These are phyloP conservation scores for Chaetomiaceae sp. DNA, from an alignment of 2,329 filamentous ascomycete genomes.

Conservation along the genomic window DNA sequence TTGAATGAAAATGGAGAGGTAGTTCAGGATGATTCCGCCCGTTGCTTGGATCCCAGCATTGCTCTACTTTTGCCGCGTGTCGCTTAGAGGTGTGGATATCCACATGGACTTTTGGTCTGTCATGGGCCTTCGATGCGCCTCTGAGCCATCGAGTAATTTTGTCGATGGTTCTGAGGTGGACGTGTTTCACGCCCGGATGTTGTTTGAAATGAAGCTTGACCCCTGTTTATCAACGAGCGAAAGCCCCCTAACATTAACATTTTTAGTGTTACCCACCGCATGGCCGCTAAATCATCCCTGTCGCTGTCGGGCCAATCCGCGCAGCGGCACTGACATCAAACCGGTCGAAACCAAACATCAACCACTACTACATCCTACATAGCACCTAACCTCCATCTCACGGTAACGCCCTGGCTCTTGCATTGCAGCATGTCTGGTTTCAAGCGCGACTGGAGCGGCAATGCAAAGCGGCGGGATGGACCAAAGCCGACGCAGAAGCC, in stretches of 20 bases:
- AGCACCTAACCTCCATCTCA: no score
- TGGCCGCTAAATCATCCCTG: background rate
- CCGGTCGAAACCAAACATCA: background rate
- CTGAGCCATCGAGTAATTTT: no score
- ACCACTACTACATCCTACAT: conserved; percentile 1
- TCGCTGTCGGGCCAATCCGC: conserved; percentile 3
- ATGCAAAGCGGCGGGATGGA: conserved; percentile 37
- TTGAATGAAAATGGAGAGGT: no score
- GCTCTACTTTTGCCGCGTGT: no score
- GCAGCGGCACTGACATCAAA: conserved; percentile 10
- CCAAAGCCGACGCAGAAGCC: conserved; percentile 28
- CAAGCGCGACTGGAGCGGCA: conserved; percentile 54
- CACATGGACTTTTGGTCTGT: background rate
- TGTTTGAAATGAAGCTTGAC: conserved; percentile 1
- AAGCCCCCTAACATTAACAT: background rate
- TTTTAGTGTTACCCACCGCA: background rate
- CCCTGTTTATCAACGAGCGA: background rate
- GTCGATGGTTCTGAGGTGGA: no score
- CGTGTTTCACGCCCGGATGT: background rate
- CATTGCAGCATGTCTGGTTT: conserved; percentile 38
- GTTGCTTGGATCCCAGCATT: no score
- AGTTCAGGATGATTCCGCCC: no score
- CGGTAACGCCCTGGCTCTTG: background rate
- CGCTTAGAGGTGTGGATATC: no score
- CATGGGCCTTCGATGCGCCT: background rate